Evolutionary conservation across 1,284 basidiomycete genomes (phyloP), one percentile per base, ranked within the genome.

Genomic region (Ceratobasidium sp.): DNA sequence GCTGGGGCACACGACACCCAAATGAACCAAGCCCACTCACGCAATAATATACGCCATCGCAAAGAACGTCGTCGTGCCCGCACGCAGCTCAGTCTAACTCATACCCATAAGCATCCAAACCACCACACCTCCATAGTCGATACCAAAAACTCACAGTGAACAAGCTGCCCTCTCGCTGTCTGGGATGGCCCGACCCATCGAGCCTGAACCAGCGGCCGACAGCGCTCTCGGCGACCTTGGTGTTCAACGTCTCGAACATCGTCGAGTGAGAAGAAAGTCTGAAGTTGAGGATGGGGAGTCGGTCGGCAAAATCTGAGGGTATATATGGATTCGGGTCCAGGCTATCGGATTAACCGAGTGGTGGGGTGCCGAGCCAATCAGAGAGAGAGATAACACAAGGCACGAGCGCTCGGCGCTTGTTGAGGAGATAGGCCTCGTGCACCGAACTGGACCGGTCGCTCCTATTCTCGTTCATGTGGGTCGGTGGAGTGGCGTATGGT

Each of bases 141-240:
- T 59, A 61, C 13, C 44, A 9, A 40, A 64, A 38, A 86, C 91
- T 80, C 68, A 92, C 91, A 81, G 90, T 88, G 82, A 96, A 96
- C 77, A 91, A 87, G 33, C 94, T 93, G 38, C 93, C 94, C 76
- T 87, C 85, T 79, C 95, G 91, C 83, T 93, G 92, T 77, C 90
- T 90, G 40, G 90, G 88, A 82, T 92, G 93, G 28, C 94, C 95
- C 54, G 91, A 93, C 13, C 94, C 95, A 81, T 96, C 95, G 42
- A 97, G 88, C 69, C 90, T 89, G 87, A 97, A 96, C 90, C 93
- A 95, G 82, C 90, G 87, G 68, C 95, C 95, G 48, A 95, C 86
- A 74, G 86, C 85, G 38, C 93, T 92, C 82, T 88, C 87, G 13
- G 95, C 95, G 73, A 96, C 84, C 40, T 78, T 74, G 66, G 82